Evolutionary conservation across 305 asterid genomes (phyloP), one percentile per base, ranked within the genome.

Genomic region (Rubia balearica): DNA sequence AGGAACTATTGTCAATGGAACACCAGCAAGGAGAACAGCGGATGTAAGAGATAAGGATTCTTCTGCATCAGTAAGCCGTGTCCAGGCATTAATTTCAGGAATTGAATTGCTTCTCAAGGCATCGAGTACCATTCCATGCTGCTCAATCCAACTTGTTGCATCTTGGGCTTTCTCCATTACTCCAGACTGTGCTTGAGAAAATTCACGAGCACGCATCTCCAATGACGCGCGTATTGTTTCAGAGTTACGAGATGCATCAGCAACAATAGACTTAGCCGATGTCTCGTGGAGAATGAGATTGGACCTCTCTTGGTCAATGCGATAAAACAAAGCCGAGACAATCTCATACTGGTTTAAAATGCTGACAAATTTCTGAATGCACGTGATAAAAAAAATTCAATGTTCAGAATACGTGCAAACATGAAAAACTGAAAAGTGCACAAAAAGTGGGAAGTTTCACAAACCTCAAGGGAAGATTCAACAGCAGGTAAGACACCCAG

Each of bases 1-100:
- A 71, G 99, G 99, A 79, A 95, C 99, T 81, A 92, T 85, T 41
- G 97, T 89, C 73, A 90, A 76, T 70, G 99, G 98, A 79, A 95
- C 96, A 81, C 99, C 96, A 73, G 98, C 94, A 61, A 70, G 88
- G 73, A 84, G 73, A 75, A 92, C 98, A 51, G 99, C 98, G 69
- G 96, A 83, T 57, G 88, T 77, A 72, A 95, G 91, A 71, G 98
- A 92, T 65, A 92, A 66, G 78, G 90, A 84, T 84, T 92, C 96
- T 78, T 83, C 88, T 49, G 86, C 77, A 85, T 87, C 94, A 76
- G 84, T 81, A 75, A 87, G 84, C 75, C 79, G 82, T 69, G 71
- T 73, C 80, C 73, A 78, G 77, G 85, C 78, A 74, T 87, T 84
- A 68, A 85, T 83, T 82, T 90, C 92, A 14, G 95, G 91, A 76